Conservation (phyloP, 116 monocot genomes). For the Trichopus zeylanicus region DNA sequence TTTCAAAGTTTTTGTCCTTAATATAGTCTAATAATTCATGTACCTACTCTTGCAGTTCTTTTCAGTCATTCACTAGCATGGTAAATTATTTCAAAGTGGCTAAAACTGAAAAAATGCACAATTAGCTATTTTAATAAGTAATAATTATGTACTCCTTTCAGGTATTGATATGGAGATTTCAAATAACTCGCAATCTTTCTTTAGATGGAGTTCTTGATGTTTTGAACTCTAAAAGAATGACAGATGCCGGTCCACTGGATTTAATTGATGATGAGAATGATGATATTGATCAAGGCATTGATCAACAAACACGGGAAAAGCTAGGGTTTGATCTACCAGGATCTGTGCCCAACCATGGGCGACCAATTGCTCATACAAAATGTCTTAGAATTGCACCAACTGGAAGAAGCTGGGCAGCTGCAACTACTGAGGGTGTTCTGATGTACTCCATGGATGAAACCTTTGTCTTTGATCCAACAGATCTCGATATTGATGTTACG, state of each 20-base stretch:
- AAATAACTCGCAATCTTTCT: conserved; percentile 80
- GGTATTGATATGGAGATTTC: conserved; percentile 83
- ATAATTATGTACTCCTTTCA: conserved; percentile 14
- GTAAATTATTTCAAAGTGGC: not conserved
- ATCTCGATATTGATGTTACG: conserved; percentile 92
- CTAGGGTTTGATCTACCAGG: conserved; percentile 73
- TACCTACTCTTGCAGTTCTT: not conserved
- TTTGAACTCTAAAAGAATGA: conserved; percentile 91
- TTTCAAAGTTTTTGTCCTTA: not conserved
- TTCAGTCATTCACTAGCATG: not conserved
- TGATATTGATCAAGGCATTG: conserved; percentile 76
- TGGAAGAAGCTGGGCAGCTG: conserved; percentile 93
- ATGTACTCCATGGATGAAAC: conserved; percentile 85
- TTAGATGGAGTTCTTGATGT: conserved; percentile 96
- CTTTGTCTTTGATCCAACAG: conserved; percentile 92
- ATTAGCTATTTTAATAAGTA: not conserved
- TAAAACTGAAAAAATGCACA: not conserved
- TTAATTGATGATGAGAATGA: conserved; percentile 85
- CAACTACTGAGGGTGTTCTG: conserved; percentile 93
- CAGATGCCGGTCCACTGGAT: conserved; percentile 89
- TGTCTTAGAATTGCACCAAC: conserved; percentile 90
- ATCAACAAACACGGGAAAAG: conserved; percentile 47
- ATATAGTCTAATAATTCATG: not conserved
- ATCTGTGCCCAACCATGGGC: conserved; percentile 54
- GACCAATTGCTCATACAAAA: conserved; percentile 73